These are phyloP conservation scores for Paracoccidioides brasiliensis DNA, from an alignment of 2,329 filamentous ascomycete species.

Conservation along the genomic window DNA sequence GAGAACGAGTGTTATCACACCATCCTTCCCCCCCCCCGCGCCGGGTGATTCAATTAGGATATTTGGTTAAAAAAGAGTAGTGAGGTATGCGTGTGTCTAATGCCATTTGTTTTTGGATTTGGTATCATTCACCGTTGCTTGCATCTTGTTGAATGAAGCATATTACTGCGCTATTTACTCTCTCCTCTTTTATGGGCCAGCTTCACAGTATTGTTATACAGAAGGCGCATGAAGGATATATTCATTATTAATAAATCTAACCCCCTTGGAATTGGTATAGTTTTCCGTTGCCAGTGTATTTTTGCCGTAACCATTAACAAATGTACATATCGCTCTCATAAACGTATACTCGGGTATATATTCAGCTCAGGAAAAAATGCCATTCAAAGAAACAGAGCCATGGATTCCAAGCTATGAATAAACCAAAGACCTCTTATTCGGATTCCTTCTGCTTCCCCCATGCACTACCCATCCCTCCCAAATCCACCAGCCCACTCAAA, in stretches of 20 bases:
- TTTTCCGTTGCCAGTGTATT: neutral
- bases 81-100: neutral
- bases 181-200: neutral
- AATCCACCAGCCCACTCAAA: constrained; percentile 42
- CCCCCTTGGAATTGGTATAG: neutral
- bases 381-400: neutral
- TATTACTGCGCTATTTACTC: no score
- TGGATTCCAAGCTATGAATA: neutral
- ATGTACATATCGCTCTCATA: neutral
- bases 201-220: neutral
- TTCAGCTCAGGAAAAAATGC: neutral
- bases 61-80: neutral
- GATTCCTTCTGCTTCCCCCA: neutral
- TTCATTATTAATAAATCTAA: neutral
- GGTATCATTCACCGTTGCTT: neutral
- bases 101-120: neutral
- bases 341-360: neutral
- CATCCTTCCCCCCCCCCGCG: no score
- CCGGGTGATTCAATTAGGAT: no score
- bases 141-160: neutral
- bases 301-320: neutral
- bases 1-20: no score
- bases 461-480: constrained; percentile 20
- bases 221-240: neutral
- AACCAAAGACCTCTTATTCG: neutral